Conservation (phyloP, 148 eudicot species). For the Nepenthes gracilis region DNA sequence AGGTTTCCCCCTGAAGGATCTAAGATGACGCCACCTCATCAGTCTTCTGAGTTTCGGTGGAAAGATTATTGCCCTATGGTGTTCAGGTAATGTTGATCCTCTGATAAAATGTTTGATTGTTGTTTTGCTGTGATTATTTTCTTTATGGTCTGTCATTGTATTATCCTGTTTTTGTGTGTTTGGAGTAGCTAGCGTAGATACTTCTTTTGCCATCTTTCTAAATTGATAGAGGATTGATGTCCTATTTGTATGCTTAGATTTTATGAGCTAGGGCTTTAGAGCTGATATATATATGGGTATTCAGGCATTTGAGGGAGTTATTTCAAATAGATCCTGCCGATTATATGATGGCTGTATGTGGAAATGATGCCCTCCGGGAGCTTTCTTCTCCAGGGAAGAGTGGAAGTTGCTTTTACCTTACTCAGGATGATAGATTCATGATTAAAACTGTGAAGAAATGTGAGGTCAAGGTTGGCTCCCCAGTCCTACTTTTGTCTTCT, state of each 20-base stretch:
- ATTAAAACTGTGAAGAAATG: conserved; percentile 95
- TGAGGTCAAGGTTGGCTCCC: conserved; percentile 90
- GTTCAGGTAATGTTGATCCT: conserved; percentile 44
- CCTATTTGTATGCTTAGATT: neutral
- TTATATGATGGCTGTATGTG: conserved; percentile 92
- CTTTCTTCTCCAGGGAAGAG: conserved; percentile 96
- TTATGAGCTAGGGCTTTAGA: neutral
- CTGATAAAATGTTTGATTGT: neutral
- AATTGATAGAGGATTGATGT: too few species aligned
- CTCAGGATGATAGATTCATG: conserved; percentile 94
- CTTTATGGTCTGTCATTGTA: neutral
- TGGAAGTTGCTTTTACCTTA: conserved; percentile 88
- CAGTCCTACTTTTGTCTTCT: conserved; percentile 5
- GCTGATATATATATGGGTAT: conserved; percentile 2
- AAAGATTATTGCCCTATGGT: conserved; percentile 95
- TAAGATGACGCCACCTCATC: conserved; percentile 76
- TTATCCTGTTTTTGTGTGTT: neutral
- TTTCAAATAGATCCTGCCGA: conserved; percentile 96
- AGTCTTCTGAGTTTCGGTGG: conserved; percentile 80
- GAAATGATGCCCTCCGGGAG: conserved; percentile 86
- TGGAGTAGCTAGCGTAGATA: too few species aligned
- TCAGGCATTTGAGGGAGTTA: conserved; percentile 71
- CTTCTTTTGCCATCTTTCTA: too few species aligned
- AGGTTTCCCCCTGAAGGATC: conserved; percentile 89
- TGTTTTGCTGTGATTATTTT: neutral